Evolutionary conservation across 2,329 filamentous ascomycete genomes (phyloP).

Genomic region (Talaromyces sp.): DNA sequence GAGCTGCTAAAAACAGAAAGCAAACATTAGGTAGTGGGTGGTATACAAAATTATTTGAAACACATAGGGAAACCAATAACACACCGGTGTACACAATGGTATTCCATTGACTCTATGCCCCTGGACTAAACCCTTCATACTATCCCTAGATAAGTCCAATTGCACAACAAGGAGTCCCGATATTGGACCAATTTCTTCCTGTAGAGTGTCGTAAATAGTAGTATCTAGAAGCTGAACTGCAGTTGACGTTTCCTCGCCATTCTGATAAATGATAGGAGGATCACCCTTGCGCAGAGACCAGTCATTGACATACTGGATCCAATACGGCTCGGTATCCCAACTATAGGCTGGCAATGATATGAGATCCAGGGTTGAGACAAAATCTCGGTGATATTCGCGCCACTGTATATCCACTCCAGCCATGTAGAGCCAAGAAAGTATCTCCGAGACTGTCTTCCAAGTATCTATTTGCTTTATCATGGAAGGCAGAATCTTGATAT

Average conservation of each 20-base stretch:
- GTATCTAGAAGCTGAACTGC: no score
- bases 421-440: neutral
- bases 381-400: conserved; percentile 62
- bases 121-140: conserved; percentile 15
- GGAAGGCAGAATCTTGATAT: no score
- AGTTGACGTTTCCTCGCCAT: no score
- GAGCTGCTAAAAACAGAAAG: no score
- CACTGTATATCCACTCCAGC: conserved; percentile 63
- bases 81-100: conserved; percentile 31
- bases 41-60: no score
- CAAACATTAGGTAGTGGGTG: no score
- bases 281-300: conserved; percentile 43
- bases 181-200: conserved; percentile 14
- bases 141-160: neutral
- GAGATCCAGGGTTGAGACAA: conserved; percentile 36
- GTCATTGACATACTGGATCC: conserved; percentile 68
- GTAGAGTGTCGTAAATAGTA: no score
- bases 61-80: no score
- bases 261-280: neutral
- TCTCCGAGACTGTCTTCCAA: neutral
- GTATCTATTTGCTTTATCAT: no score
- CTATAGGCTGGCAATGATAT: conserved; percentile 58
- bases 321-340: conserved; percentile 70
- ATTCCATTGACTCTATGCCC: conserved; percentile 20
- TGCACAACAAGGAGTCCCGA: neutral